These are phyloP conservation scores for Daedaleopsis sinensis DNA, from an alignment of 768 basidiomycete species.

Conservation along the genomic window DNA sequence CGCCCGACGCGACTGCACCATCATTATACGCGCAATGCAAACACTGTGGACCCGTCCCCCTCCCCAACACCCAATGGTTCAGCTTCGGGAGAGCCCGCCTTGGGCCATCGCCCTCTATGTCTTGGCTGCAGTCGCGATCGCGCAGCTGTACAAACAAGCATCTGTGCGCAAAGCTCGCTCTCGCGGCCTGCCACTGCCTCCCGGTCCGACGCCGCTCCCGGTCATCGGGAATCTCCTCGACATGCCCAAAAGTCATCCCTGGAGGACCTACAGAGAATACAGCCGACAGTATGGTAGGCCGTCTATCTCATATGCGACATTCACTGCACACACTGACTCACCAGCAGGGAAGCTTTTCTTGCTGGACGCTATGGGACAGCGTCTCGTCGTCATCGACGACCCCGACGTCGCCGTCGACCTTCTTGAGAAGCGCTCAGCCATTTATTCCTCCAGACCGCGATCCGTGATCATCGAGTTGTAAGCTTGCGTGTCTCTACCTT, in stretches of 20 bases:
- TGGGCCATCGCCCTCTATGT: too few relatives aligned
- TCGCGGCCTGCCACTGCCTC: conserved; percentile 13
- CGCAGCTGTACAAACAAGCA: too few relatives aligned
- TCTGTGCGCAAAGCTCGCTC: not conserved
- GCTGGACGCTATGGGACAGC: conserved; percentile 16
- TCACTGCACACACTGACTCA: not conserved
- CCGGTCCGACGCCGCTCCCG: conserved; percentile 24
- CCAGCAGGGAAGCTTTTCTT: conserved; percentile 22
- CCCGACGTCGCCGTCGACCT: conserved; percentile 23
- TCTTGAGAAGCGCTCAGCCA: conserved; percentile 29
- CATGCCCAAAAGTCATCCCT: conserved; percentile 10
- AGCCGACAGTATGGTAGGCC: conserved; percentile 13
- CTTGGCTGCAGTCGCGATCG: too few relatives aligned
- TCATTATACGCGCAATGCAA: too few relatives aligned
- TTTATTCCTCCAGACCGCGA: conserved; percentile 33
- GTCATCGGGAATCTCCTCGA: conserved; percentile 24
- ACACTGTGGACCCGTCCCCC: too few relatives aligned
- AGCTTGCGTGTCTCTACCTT: not conserved
- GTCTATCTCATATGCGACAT: too few relatives aligned
- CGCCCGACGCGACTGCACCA: too few relatives aligned
- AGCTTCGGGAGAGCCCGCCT: too few relatives aligned
- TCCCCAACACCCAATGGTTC: too few relatives aligned
- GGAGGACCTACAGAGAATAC: conserved; percentile 13
- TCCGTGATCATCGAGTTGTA: not conserved
- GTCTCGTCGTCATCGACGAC: conserved; percentile 25